These are phyloP conservation scores for Saccharomycopsis hybrid DNA, from an alignment of 1,139 yeast genomes.

Conservation along the genomic window DNA sequence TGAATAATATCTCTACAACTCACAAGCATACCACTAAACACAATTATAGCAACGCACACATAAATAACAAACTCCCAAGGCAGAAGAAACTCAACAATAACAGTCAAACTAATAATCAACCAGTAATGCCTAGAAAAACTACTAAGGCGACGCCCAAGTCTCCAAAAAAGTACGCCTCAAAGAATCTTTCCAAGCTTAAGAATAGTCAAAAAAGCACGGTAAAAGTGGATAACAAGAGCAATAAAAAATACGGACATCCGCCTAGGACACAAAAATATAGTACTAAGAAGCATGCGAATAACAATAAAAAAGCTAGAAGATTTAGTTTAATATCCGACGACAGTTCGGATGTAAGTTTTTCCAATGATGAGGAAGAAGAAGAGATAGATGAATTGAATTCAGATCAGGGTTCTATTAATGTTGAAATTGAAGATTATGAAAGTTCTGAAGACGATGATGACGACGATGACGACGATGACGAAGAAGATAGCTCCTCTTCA, in stretches of 20 bases:
- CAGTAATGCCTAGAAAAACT: conserved; percentile 3
- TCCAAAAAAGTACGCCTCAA: conserved; percentile 14
- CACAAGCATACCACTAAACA: too few relatives aligned
- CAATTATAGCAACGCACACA: too few relatives aligned
- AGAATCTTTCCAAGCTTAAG: conserved; percentile 14
- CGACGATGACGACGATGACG: conserved; percentile 33
- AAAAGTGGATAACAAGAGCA: neutral
- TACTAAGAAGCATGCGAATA: neutral
- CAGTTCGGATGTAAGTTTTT: conserved; percentile 6
- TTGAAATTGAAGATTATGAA: conserved; percentile 4
- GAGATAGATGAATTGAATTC: neutral
- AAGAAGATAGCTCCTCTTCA: conserved; percentile 43
- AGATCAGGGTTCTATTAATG: neutral
- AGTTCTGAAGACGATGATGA: conserved; percentile 24
- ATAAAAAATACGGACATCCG: neutral
- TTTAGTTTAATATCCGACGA: conserved; percentile 17
- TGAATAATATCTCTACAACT: too few relatives aligned
- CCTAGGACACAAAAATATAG: neutral
- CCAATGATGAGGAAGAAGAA: conserved; percentile 5
- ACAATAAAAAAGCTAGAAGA: conserved; percentile 10
- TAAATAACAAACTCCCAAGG: too few relatives aligned
- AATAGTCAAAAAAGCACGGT: neutral
- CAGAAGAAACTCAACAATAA: too few relatives aligned
- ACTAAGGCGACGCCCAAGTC: conserved; percentile 7
- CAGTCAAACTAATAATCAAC: neutral